Evolutionary conservation across 768 basidiomycete genomes (phyloP).

Genomic region (Tylopilus felleus): DNA sequence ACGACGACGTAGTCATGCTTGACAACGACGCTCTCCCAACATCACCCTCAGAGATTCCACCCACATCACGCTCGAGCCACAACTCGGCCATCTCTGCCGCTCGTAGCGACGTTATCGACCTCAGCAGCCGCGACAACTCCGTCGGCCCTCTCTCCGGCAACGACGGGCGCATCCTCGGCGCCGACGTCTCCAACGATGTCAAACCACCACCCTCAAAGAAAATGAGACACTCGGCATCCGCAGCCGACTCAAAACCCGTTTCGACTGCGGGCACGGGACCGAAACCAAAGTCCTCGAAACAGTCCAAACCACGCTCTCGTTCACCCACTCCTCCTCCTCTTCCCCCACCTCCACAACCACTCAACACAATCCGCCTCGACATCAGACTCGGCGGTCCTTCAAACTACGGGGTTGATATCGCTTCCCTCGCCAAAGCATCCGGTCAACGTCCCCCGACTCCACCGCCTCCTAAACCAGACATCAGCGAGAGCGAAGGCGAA

Average conservation of each 20-base stretch:
- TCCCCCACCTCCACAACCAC: slow-evolving; percentile 43
- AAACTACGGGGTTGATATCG: slow-evolving; percentile 72
- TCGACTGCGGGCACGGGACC: slow-evolving; percentile 33
- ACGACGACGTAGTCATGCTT: slow-evolving; percentile 31
- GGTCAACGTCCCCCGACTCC: slow-evolving; percentile 66
- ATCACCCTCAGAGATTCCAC: slow-evolving; percentile 7
- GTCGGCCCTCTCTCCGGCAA: slow-evolving; percentile 13
- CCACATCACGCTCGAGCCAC: slow-evolving; percentile 15
- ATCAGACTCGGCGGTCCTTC: slow-evolving; percentile 70
- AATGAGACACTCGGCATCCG: slow-evolving; percentile 25
- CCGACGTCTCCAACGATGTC: slow-evolving; percentile 20
- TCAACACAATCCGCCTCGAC: slow-evolving; percentile 64
- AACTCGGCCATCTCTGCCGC: slow-evolving; percentile 13
- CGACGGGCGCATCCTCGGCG: slow-evolving; percentile 10
- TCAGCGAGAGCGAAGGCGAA: slow-evolving; percentile 56
- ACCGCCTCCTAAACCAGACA: slow-evolving; percentile 43
- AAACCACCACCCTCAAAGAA: slow-evolving; percentile 32
- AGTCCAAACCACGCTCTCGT: slow-evolving; percentile 43
- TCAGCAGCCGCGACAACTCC: slow-evolving; percentile 32
- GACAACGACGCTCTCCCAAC: slow-evolving; percentile 2
- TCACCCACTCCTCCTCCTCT: slow-evolving; percentile 52
- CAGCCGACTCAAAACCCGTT: slow-evolving; percentile 23
- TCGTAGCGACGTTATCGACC: slow-evolving; percentile 26
- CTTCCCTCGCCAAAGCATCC: slow-evolving; percentile 52
- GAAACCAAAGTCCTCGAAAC: slow-evolving; percentile 53